phyloP scores from a whole-genome alignment of 2,329 filamentous ascomycete species.

The Trichophyton benhamiae region DNA sequence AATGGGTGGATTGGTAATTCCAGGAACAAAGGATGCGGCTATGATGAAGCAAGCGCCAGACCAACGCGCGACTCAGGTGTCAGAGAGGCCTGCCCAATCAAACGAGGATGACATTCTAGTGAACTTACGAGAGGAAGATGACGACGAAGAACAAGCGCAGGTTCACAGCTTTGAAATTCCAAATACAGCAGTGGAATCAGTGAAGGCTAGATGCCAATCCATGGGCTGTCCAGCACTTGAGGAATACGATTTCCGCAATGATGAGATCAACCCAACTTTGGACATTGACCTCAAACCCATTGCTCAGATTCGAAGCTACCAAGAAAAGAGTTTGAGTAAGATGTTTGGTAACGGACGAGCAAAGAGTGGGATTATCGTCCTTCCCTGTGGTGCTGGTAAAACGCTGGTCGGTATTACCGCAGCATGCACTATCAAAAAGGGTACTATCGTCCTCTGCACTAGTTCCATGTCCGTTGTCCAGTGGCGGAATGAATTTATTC shows the following conservation, averaged over 20 bases:
- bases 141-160: conserved; percentile 69
- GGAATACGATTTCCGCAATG: conserved; percentile 94
- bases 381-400: conserved; percentile 94
- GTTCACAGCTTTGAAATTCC: conserved; percentile 90
- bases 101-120: conserved; percentile 59
- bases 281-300: conserved; percentile 87
- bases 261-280: conserved; percentile 75
- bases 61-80: conserved; percentile 20
- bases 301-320: conserved; percentile 84
- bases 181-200: conserved; percentile 67
- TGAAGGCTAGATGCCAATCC: conserved; percentile 79
- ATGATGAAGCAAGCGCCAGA: conserved; percentile 62
- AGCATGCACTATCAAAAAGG: conserved; percentile 95
- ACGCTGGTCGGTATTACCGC: conserved; percentile 97
- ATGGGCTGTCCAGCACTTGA: conserved; percentile 81
- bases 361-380: conserved; percentile 91
- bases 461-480: conserved; percentile 97
- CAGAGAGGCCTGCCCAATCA: conserved; percentile 29
- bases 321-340: conserved; percentile 94
- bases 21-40: conserved; percentile 85
- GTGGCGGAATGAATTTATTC: conserved; percentile 91
- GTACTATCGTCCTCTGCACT: conserved; percentile 86
- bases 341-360: conserved; percentile 99
- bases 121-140: conserved; percentile 59
- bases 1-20: conserved; percentile 78